phyloP scores from a whole-genome alignment of 768 basidiomycete species.

The Xerocomellus chrysenteron region DNA sequence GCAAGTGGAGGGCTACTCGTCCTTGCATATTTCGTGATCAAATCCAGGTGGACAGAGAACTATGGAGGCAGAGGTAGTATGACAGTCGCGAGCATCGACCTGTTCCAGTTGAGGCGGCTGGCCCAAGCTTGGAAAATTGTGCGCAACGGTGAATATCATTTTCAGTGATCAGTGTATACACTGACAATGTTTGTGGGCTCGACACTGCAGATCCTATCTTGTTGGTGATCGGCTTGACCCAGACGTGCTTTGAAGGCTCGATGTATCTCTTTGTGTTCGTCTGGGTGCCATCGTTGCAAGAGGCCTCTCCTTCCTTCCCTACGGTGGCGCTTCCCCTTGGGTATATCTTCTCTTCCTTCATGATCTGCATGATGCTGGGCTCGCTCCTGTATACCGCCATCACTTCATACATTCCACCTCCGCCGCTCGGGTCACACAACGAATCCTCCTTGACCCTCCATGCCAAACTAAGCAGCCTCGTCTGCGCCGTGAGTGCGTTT shows the following conservation, averaged over 20 bases:
- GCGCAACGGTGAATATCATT: conserved; percentile 39
- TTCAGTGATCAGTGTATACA: background rate
- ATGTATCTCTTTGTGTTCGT: conserved; percentile 86
- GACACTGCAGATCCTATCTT: conserved; percentile 52
- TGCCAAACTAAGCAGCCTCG: conserved; percentile 62
- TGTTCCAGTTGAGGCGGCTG: conserved; percentile 54
- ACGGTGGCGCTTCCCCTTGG: conserved; percentile 58
- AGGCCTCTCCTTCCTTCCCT: conserved; percentile 42
- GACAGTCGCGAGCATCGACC: conserved; percentile 28
- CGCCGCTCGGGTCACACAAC: conserved; percentile 17
- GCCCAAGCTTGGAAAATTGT: conserved; percentile 59
- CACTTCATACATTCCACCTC: conserved; percentile 32
- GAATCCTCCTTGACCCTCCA: conserved; percentile 54
- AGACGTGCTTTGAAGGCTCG: conserved; percentile 81
- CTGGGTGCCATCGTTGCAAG: conserved; percentile 78
- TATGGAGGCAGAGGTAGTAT: conserved; percentile 49
- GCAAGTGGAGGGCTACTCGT: conserved; percentile 58
- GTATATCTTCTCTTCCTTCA: conserved; percentile 78
- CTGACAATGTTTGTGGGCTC: background rate
- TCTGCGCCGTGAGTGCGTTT: conserved; percentile 59
- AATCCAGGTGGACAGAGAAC: conserved; percentile 64
- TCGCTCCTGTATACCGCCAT: conserved; percentile 66
- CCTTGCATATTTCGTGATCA: conserved; percentile 57
- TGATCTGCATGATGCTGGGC: conserved; percentile 82
- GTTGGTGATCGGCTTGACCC: conserved; percentile 64